These are phyloP conservation scores for Vigna radiata DNA, from an alignment of 306 rosid genomes.

Conservation along the genomic window DNA sequence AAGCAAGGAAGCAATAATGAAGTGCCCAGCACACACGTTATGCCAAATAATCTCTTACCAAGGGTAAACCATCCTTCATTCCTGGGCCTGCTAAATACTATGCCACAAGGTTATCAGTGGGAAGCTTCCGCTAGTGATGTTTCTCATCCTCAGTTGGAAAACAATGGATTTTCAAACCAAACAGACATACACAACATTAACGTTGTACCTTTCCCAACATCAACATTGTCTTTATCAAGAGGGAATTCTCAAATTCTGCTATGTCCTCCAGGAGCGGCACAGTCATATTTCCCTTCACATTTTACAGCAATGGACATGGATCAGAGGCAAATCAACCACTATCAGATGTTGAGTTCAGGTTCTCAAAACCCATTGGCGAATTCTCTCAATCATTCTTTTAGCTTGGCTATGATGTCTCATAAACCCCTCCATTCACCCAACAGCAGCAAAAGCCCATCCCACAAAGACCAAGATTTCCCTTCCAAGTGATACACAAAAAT, in stretches of 20 bases:
- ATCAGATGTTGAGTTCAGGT: slow-evolving; percentile 58
- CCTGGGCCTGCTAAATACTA: slow-evolving; percentile 40
- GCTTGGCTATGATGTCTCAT: slow-evolving; percentile 59
- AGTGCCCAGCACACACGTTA: slow-evolving; percentile 36
- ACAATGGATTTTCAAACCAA: slow-evolving; percentile 49
- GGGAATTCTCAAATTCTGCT: slow-evolving; percentile 58
- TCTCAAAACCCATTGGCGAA: slow-evolving; percentile 39
- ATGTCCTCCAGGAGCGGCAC: slow-evolving; percentile 53
- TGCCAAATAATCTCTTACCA: slow-evolving; percentile 41
- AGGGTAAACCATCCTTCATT: slow-evolving; percentile 55
- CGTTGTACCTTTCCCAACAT: slow-evolving; percentile 52
- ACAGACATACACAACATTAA: slow-evolving; percentile 47
- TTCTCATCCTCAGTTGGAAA: slow-evolving; percentile 44
- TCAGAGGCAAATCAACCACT: slow-evolving; percentile 60
- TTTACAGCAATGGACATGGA: slow-evolving; percentile 57
- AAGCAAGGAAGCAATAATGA: slow-evolving; percentile 31
- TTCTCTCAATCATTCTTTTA: slow-evolving; percentile 52
- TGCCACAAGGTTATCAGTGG: slow-evolving; percentile 52
- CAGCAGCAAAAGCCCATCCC: slow-evolving; percentile 51
- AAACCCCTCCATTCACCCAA: slow-evolving; percentile 49
- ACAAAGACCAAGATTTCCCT: slow-evolving; percentile 53
- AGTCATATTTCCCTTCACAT: slow-evolving; percentile 50
- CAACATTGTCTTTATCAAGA: slow-evolving; percentile 71
- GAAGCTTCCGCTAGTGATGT: slow-evolving; percentile 28
- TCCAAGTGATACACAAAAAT: slow-evolving; percentile 49